Conservation (phyloP, 768 basidiomycete genomes). For the Leccinum obscurum region DNA sequence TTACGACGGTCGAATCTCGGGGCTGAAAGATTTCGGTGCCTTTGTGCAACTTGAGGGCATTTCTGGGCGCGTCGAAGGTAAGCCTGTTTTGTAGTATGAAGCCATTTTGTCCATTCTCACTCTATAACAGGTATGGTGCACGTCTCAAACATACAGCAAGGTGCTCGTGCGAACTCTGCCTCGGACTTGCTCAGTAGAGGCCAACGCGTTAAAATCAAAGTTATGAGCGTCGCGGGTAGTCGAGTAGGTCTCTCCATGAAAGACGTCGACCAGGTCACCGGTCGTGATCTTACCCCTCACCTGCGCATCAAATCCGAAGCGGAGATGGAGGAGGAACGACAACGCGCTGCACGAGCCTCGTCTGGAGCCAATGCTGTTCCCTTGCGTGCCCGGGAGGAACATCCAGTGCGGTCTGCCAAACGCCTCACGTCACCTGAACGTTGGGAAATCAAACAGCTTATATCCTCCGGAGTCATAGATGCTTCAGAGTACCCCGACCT, state of each 20-base stretch:
- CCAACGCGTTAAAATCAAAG: slow-evolving; percentile 92
- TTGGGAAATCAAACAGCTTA: slow-evolving; percentile 99
- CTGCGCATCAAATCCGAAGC: slow-evolving; percentile 92
- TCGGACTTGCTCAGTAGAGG: slow-evolving; percentile 83
- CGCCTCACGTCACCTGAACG: slow-evolving; percentile 94
- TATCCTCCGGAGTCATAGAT: slow-evolving; percentile 89
- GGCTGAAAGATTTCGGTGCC: slow-evolving; percentile 93
- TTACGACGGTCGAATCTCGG: slow-evolving; percentile 82
- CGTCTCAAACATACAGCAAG: slow-evolving; percentile 87
- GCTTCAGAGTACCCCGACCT: slow-evolving; percentile 94
- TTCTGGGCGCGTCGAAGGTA: slow-evolving; percentile 85
- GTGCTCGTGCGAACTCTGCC: slow-evolving; percentile 83
- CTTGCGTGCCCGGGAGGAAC: slow-evolving; percentile 54
- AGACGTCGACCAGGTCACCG: slow-evolving; percentile 91
- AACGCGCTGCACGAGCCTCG: slow-evolving; percentile 57
- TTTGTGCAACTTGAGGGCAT: slow-evolving; percentile 91
- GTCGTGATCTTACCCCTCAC: slow-evolving; percentile 92
- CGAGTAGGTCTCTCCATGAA: slow-evolving; percentile 93
- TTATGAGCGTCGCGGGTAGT: slow-evolving; percentile 86
- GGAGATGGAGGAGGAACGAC: slow-evolving; percentile 83
- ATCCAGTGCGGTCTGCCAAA: slow-evolving; percentile 72
- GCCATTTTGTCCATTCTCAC: slow-evolving; percentile 5
- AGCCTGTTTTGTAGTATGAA: slow-evolving; percentile 22
- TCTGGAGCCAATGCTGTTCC: slow-evolving; percentile 90
- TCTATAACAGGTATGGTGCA: slow-evolving; percentile 85